Conservation (phyloP, 805 yeast genomes). For the Candida endomychidarum region DNA sequence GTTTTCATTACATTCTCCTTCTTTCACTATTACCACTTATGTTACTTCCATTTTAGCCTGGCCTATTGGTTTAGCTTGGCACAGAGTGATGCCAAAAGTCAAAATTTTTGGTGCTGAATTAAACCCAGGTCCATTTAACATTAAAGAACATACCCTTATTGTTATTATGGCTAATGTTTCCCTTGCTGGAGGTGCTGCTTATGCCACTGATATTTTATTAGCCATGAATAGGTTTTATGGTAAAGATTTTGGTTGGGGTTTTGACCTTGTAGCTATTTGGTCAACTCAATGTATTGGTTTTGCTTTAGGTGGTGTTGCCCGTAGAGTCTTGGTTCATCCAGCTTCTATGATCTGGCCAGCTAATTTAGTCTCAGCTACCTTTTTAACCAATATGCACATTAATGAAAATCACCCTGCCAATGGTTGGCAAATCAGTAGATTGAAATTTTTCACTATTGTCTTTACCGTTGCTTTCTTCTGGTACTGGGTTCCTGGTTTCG, state of each 20-base stretch:
- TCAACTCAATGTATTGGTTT: conserved; percentile 67
- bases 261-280: conserved; percentile 24
- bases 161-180: conserved; percentile 21
- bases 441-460: conserved; percentile 13
- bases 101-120: conserved; percentile 17
- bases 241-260: conserved; percentile 30
- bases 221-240: conserved; percentile 51
- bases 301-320: conserved; percentile 62
- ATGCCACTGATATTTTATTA: conserved; percentile 56
- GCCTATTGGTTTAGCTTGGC: conserved; percentile 59
- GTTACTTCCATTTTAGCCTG: conserved; percentile 61
- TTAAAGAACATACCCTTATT: conserved; percentile 24
- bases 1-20: conserved; percentile 57
- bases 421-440: conserved; percentile 30
- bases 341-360: conserved; percentile 73
- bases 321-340: conserved; percentile 61
- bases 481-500: conserved; percentile 61
- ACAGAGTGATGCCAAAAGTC: conserved; percentile 28
- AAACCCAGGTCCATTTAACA: conserved; percentile 26
- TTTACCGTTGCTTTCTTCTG: conserved; percentile 40
- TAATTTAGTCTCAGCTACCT: conserved; percentile 56
- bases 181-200: conserved; percentile 29
- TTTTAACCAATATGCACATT: conserved; percentile 27
- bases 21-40: conserved; percentile 48
- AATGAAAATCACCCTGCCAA: conserved; percentile 51